Conservation (phyloP, 1,139 yeast genomes). For the Taiozyma sp. region DNA sequence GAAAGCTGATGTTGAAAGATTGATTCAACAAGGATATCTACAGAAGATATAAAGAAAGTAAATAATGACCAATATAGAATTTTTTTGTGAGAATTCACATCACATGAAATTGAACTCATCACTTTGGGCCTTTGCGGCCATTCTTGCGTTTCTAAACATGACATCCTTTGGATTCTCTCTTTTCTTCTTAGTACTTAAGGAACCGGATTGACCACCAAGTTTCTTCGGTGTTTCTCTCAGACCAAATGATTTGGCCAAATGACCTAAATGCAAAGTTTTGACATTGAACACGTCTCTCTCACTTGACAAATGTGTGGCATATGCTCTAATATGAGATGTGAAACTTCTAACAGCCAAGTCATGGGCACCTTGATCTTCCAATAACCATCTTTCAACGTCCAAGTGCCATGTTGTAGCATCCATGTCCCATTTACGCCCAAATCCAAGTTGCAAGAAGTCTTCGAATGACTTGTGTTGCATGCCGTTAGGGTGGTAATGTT, state of each 20-base stretch:
- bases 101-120: conserved; percentile 69
- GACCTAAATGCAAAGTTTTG: conserved; percentile 84
- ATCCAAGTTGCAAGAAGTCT: conserved; percentile 47
- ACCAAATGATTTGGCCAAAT: conserved; percentile 91
- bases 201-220: conserved; percentile 40
- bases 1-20: conserved; percentile 87
- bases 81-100: not conserved
- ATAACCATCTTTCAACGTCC: conserved; percentile 80
- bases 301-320: conserved; percentile 86
- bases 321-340: conserved; percentile 87
- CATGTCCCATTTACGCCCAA: conserved; percentile 70
- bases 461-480: conserved; percentile 48
- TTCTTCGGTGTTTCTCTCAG: conserved; percentile 90
- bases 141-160: conserved; percentile 74
- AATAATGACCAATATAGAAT: not conserved
- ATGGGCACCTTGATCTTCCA: conserved; percentile 60
- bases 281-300: conserved; percentile 82
- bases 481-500: conserved; percentile 62
- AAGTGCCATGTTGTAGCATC: conserved; percentile 97
- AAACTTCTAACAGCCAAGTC: conserved; percentile 72
- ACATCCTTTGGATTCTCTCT: conserved; percentile 63
- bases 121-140: conserved; percentile 56
- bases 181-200: conserved; percentile 28
- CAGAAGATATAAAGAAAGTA: conserved; percentile 50
- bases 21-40: conserved; percentile 91